A percentile compares a stretch with the other conserved stretches of the same genome.
Evolutionary conservation across 768 basidiomycete species (phyloP).

Genomic region (Chiua virens): DNA sequence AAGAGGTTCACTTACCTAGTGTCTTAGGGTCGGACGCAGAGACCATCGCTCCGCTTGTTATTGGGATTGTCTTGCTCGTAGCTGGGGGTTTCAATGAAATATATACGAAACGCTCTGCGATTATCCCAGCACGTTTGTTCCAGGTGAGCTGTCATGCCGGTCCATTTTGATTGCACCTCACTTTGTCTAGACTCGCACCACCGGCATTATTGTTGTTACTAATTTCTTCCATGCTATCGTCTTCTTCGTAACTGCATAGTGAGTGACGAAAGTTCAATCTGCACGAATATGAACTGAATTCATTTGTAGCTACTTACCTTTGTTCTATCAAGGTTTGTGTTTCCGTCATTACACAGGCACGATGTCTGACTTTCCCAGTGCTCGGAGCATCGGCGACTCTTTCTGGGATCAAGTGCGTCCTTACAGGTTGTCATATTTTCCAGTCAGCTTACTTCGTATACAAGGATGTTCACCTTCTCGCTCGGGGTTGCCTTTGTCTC

Average conservation of each 20-base stretch:
- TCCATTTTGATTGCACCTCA: not conserved
- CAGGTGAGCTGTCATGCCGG: constrained; percentile 39
- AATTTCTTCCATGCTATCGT: constrained; percentile 62
- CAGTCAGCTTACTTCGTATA: not conserved
- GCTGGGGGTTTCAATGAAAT: constrained; percentile 56
- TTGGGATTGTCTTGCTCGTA: constrained; percentile 57
- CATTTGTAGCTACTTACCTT: constrained; percentile 53
- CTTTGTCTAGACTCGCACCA: constrained; percentile 67
- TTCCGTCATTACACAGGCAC: not conserved
- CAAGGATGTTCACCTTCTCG: constrained; percentile 74
- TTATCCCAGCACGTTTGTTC: constrained; percentile 75
- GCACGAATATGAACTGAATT: not conserved
- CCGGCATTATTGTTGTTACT: constrained; percentile 54
- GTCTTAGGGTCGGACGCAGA: constrained; percentile 53
- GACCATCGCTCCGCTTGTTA: constrained; percentile 59
- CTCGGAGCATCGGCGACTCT: constrained; percentile 73
- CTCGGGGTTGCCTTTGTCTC: constrained; percentile 57
- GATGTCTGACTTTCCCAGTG: constrained; percentile 31
- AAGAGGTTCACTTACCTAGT: not conserved
- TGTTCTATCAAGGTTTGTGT: constrained; percentile 63
- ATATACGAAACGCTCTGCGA: constrained; percentile 62
- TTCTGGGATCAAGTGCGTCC: constrained; percentile 60
- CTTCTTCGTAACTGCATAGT: constrained; percentile 51
- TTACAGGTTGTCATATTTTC: not conserved
- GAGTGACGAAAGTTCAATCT: not conserved